Evolutionary conservation across 1,139 yeast genomes (phyloP), one percentile per base, ranked within the genome.

Genomic region (Taphrina pruni): DNA sequence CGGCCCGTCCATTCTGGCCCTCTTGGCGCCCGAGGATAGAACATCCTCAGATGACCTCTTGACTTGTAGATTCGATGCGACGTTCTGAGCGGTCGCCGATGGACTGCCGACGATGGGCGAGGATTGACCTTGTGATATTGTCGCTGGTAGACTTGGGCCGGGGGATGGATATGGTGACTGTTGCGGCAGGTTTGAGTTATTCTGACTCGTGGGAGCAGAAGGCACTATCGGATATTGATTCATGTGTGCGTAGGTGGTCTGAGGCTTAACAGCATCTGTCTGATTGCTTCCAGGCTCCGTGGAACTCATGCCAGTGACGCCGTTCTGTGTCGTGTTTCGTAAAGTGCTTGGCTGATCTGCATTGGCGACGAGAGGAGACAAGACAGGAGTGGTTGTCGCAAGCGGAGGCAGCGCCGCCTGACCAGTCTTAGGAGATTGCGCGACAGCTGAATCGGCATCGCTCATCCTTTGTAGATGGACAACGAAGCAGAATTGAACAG

Each of bases 1-100:
- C n/a, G 62, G 51, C 2, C 54, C 62, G 8, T 58, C 62, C 26
- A 35, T 58, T 39, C 32, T 58, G n/a, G 62, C 2, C 14, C 62
- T 20, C 26, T 58, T 58, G 6, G 62, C 54, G 17, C 45, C 45
- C 9, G 62, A 43, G 11, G 54, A 36, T 5, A 26, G 35, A 6
- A 46, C 21, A 20, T 58, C 62, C 8, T 58, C 62, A 9, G 54
- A 36, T 9, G 62, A 26, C 26, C 62, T 17, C 17, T 58, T 58
- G 43, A 12, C 12, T 45, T 45, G 48, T n/a, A 2, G n/a, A n/a
- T 45, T 45, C 48, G 26, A 45, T n/a, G 48, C 17, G 2, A n/a
- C 17, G 9, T 45, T 45, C 20, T 45, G 48, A 45, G n/a, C 17
- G 20, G 20, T n/a, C 8, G 48, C n/a, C n/a, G 48, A 45, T 45